Base-by-base conservation (phyloP, 306 rosid genomes). In the Parietaria judaica region DNA sequence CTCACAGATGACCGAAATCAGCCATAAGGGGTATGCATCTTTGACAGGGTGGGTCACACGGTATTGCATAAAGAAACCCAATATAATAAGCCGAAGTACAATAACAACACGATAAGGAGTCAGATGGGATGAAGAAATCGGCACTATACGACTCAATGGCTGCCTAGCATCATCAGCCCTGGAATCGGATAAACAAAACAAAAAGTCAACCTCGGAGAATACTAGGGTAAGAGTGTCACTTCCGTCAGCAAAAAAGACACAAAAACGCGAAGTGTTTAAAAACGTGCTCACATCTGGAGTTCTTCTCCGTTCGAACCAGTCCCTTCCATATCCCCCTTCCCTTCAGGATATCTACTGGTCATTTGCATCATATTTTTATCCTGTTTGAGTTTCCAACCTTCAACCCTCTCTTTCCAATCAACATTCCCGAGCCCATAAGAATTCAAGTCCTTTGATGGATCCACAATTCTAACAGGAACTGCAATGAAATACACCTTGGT, bases 391-490 rank as follows among this genome's bases (percentile, higher is more conserved):
- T 89, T 94, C 97, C 99, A 94, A 61, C 97, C 90, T 76, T 94
- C 97, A 52, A 94, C 97, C 80, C 99, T 86, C 79, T 94, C 99
- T 79, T 88, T 94, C 99, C 97, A 94, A 81, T 94, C 99, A 71
- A 94, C 97, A 78, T 84, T 88, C 72, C 99, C 99, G 66, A 86
- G 92, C 63, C 99, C 97, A 74, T 88, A 94, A 67, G 94, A 88
- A 64, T 94, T 94, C 58, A 88, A 76, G 81, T 94, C 99, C 81
- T 88, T 94, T 8, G 99, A 84, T 39, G 95, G 97, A 61, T 88
- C 94, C 69, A 94, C 94, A 72, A 83, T 88, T 70, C 97, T 84
- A 63, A 88, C 99, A 0, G 87, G 94, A 79, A 94, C 99, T 88
- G 81, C 51, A 64, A 75, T 13, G 71, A 52, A 15, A 58, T 51